Evolutionary conservation across 1,284 basidiomycete species (phyloP).

Genomic region (Pseudozyma sp.): DNA sequence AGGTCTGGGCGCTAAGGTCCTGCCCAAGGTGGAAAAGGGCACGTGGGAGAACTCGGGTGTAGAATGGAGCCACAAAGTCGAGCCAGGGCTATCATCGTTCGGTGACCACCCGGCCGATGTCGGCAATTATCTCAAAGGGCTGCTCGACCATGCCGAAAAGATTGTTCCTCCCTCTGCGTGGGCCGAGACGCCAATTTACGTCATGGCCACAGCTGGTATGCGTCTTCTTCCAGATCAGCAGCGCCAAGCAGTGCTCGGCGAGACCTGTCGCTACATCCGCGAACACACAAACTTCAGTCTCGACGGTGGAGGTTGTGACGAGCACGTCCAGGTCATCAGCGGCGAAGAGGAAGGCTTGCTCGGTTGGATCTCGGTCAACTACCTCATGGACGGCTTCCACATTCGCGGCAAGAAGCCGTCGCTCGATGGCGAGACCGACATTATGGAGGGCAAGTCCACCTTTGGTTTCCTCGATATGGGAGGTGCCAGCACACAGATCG

Average conservation of each 20-base stretch:
- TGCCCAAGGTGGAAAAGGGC: slow-evolving; percentile 92
- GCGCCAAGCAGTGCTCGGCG: slow-evolving; percentile 79
- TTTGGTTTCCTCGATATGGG: slow-evolving; percentile 99
- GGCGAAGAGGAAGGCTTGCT: slow-evolving; percentile 98
- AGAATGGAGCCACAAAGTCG: slow-evolving; percentile 88
- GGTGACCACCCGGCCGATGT: slow-evolving; percentile 79
- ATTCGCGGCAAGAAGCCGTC: slow-evolving; percentile 45
- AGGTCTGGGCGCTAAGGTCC: slow-evolving; percentile 64
- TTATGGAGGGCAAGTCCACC: slow-evolving; percentile 76
- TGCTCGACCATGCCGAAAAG: slow-evolving; percentile 83
- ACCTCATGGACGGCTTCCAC: slow-evolving; percentile 95
- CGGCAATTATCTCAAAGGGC: slow-evolving; percentile 80
- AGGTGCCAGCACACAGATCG: slow-evolving; percentile 97
- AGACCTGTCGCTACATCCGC: slow-evolving; percentile 84
- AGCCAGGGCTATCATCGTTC: slow-evolving; percentile 94
- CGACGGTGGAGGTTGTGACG: slow-evolving; percentile 75
- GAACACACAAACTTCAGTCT: slow-evolving; percentile 81
- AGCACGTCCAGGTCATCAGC: slow-evolving; percentile 91
- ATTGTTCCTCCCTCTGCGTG: slow-evolving; percentile 88
- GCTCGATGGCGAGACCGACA: slow-evolving; percentile 44
- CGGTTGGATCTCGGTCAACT: slow-evolving; percentile 98
- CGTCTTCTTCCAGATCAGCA: slow-evolving; percentile 80
- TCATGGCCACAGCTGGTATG: slow-evolving; percentile 98
- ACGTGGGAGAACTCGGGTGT: slow-evolving; percentile 75
- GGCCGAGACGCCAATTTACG: slow-evolving; percentile 85